These are phyloP conservation scores for Melanogaster broomeanus DNA, from an alignment of 768 basidiomycete genomes.

Conservation along the genomic window DNA sequence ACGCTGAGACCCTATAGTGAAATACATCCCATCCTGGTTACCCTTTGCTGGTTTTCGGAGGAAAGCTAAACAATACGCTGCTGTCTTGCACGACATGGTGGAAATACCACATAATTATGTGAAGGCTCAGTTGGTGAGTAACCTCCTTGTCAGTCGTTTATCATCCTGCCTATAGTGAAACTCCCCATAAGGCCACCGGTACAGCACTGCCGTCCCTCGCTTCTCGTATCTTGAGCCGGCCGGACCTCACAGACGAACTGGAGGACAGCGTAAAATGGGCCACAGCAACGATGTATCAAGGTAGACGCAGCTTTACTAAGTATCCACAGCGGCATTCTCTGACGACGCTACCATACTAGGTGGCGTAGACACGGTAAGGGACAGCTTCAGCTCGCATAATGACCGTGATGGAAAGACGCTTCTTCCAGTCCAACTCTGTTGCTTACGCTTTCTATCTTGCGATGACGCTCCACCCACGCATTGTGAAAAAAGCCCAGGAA, in stretches of 20 bases:
- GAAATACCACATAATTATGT: conserved; percentile 14
- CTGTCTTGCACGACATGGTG: conserved; percentile 1
- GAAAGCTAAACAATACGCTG: conserved; percentile 7
- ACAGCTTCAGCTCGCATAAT: conserved; percentile 12
- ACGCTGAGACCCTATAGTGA: conserved; percentile 13
- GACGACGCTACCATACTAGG: conserved; percentile 6
- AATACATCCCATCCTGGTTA: conserved; percentile 23
- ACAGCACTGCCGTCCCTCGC: conserved; percentile 15
- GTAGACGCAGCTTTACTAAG: background rate
- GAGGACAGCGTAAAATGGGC: conserved; percentile 21
- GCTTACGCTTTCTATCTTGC: conserved; percentile 22
- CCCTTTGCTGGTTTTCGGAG: conserved; percentile 21
- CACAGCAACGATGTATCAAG: conserved; percentile 10
- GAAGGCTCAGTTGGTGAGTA: conserved; percentile 17
- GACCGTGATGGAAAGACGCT: background rate
- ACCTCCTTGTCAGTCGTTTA: background rate
- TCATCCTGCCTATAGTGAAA: background rate
- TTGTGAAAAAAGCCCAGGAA: conserved; percentile 26
- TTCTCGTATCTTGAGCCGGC: conserved; percentile 8
- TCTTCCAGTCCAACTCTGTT: conserved; percentile 12
- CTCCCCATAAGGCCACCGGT: conserved; percentile 11
- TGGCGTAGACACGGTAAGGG: conserved; percentile 26
- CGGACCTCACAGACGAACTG: conserved; percentile 9
- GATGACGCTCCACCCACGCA: conserved; percentile 29
- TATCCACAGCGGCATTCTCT: background rate